Conservation (phyloP, 2,329 filamentous ascomycete genomes). For the Xylariaceae sp. region DNA sequence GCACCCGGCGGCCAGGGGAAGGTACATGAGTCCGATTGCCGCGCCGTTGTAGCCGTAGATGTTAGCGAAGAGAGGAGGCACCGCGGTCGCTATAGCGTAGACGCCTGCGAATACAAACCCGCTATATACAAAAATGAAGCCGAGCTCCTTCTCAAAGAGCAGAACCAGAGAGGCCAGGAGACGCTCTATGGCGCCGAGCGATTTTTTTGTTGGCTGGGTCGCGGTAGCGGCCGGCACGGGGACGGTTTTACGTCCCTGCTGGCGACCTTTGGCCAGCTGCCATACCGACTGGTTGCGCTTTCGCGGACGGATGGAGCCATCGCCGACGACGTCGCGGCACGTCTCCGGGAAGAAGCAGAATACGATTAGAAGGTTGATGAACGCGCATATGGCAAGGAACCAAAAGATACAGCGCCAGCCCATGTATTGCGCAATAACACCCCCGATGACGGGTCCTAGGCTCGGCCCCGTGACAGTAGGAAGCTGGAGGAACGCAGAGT, state of each 20-base stretch:
- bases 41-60: constrained; percentile 54
- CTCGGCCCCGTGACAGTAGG: constrained; percentile 44
- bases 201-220: constrained; percentile 35
- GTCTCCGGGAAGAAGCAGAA: constrained; percentile 59
- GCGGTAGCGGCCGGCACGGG: too few relatives aligned
- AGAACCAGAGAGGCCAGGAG: constrained; percentile 53
- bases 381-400: constrained; percentile 60
- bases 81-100: constrained; percentile 55
- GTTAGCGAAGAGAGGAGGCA: constrained; percentile 52
- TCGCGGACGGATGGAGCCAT: constrained; percentile 59
- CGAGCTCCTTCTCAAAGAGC: constrained; percentile 60
- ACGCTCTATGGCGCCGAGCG: constrained; percentile 22
- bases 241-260: not conserved
- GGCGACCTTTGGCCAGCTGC: constrained; percentile 24
- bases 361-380: constrained; percentile 52
- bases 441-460: constrained; percentile 48
- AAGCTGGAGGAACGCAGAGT: constrained; percentile 50
- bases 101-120: constrained; percentile 58
- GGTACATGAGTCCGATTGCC: constrained; percentile 54
- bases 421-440: constrained; percentile 56
- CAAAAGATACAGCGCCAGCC: constrained; percentile 68
- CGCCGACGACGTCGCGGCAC: constrained; percentile 59
- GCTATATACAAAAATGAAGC: constrained; percentile 53
- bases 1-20: constrained; percentile 55
- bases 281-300: constrained; percentile 48